Conservation (phyloP, 768 basidiomycete genomes). For the Paxillus involutus region DNA sequence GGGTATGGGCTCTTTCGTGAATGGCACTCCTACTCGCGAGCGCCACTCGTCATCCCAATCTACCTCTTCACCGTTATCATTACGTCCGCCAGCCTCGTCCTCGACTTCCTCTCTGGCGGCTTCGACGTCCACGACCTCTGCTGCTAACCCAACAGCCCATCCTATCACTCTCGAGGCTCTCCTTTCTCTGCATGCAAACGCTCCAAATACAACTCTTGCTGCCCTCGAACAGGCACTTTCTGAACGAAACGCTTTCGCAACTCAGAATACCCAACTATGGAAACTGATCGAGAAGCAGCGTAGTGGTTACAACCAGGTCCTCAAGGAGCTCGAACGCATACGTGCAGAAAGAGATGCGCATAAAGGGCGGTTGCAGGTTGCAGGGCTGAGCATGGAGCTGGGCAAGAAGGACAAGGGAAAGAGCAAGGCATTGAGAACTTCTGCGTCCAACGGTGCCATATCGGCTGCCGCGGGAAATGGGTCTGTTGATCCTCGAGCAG, state of each 20-base stretch:
- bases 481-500: constrained; percentile 24
- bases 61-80: constrained; percentile 29
- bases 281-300: constrained; percentile 93
- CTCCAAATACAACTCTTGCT: constrained; percentile 49
- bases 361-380: constrained; percentile 32
- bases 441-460: constrained; percentile 22
- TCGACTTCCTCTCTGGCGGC: constrained; percentile 26
- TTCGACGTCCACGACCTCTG: constrained; percentile 27
- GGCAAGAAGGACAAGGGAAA: constrained; percentile 29
- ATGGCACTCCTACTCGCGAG: constrained; percentile 21
- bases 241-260: constrained; percentile 77
- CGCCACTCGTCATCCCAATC: constrained; percentile 22
- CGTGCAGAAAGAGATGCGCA: constrained; percentile 75
- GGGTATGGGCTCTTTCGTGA: constrained; percentile 10
- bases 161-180: constrained; percentile 53
- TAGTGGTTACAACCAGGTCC: constrained; percentile 71
- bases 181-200: constrained; percentile 51
- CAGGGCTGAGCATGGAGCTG: constrained; percentile 41
- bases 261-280: constrained; percentile 92
- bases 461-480: constrained; percentile 16
- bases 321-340: constrained; percentile 85
- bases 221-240: constrained; percentile 77
- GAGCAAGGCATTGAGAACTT: constrained; percentile 16
- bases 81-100: constrained; percentile 32
- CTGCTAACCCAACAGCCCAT: constrained; percentile 25